Evolutionary conservation across 371 early-diverging fungal species (phyloP), one percentile per base, ranked within the genome.

Genomic region (Paraphysoderma sedebokerense): DNA sequence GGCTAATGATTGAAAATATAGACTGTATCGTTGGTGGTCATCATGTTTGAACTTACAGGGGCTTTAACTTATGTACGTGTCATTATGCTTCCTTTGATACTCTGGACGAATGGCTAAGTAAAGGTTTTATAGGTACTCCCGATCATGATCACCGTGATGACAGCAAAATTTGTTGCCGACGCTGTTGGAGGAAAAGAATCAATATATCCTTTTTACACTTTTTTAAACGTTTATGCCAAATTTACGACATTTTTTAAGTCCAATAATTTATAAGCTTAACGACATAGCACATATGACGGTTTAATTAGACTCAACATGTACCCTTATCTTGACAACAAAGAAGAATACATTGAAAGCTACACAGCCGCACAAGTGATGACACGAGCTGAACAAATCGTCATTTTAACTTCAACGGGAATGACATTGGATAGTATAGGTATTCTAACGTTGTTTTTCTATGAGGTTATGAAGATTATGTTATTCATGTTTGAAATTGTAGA

Each of bases 41-140:
- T 92, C 53, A 82, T 92, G 80, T 86, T 92, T 64, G 96, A 95
- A 61, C 64, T 95, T 30, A 92, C 96, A 0, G 88, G 88, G 29
- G 80, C 86, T 1, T 60, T 91, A 17, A 80, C 80, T 11, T 88
- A 87, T 49, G 65, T 72, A 26, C 63, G 90, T 41, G 92, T 92
- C 0, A 77, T 89, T 38, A 90, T 92, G 86, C 68, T 89, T 38
- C 70, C 87, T n/a, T 77, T 88, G 20, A 77, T 82, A 78, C 74
- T n/a, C n/a, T n/a, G n/a, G n/a, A n/a, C n/a, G n/a, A n/a, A n/a
- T n/a, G n/a, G n/a, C n/a, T n/a, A n/a, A n/a, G n/a, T n/a, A n/a
- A n/a, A n/a, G n/a, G n/a, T n/a, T n/a, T n/a, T n/a, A n/a, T 89
- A 87, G 52, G 82, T 91, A 42, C 66, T 97, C 30, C 96, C 95